Conservation (phyloP, 108 stramenopile genomes). For the Hondaea fermentalgiana region DNA sequence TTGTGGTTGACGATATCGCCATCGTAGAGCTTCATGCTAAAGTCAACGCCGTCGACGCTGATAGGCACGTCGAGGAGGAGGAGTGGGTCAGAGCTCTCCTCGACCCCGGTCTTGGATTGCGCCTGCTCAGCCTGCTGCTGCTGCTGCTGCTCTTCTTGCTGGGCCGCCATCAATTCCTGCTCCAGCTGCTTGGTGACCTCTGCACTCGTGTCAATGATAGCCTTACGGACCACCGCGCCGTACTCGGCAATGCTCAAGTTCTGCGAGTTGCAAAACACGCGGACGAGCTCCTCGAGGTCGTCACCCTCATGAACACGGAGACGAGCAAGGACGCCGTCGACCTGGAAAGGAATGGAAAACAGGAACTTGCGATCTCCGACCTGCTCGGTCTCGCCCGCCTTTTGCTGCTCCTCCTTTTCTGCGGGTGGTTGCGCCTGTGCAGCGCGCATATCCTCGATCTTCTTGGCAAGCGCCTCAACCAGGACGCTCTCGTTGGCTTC, state of each 20-base stretch:
- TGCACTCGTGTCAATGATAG: not conserved
- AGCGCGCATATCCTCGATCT: not conserved
- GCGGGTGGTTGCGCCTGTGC: not conserved
- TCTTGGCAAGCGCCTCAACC: not conserved
- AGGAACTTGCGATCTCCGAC: not conserved
- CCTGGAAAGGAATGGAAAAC: not conserved
- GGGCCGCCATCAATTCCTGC: not conserved
- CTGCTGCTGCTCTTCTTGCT: not conserved
- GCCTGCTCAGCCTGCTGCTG: not conserved
- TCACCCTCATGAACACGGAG: conserved; percentile 8
- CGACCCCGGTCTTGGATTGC: not conserved
- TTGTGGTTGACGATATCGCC: not conserved
- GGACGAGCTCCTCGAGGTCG: not conserved
- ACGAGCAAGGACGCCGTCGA: not conserved
- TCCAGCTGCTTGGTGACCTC: not conserved
- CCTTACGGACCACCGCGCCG: not conserved
- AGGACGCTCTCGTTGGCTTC: not conserved
- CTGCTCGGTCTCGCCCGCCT: not conserved
- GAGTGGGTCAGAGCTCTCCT: not conserved
- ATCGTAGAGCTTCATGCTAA: conserved; percentile 2
- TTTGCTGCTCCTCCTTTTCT: not conserved
- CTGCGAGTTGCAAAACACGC: not conserved
- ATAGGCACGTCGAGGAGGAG: conserved; percentile 3
- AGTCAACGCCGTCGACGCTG: conserved; percentile 9
- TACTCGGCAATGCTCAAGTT: not conserved